phyloP scores from a whole-genome alignment of 2,329 filamentous ascomycete genomes.

The Ramichloridium luteum region DNA sequence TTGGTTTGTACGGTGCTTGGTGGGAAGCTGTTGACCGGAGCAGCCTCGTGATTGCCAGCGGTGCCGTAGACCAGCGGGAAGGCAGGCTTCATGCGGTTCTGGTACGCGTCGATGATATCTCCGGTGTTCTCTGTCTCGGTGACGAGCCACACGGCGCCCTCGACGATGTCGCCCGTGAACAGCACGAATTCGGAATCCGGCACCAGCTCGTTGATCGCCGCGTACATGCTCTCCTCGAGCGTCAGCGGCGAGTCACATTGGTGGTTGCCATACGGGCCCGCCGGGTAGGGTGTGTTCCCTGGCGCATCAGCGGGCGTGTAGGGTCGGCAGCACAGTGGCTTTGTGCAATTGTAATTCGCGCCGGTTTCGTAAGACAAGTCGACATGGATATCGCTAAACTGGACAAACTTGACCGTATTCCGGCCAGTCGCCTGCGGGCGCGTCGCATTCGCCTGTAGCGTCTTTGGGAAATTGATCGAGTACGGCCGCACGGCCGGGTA shows the following conservation, averaged over 20 bases:
- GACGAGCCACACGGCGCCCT: slow-evolving; percentile 35
- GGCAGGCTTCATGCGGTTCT: slow-evolving; percentile 30
- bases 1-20: slow-evolving; percentile 4
- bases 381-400: slow-evolving; percentile 49
- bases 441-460: slow-evolving; percentile 24
- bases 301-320: slow-evolving; percentile 38
- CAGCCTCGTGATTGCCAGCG: slow-evolving; percentile 45
- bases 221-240: slow-evolving; percentile 43
- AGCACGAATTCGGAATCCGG: slow-evolving; percentile 41
- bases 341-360: slow-evolving; percentile 43
- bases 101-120: slow-evolving; percentile 36
- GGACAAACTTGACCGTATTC: slow-evolving; percentile 42
- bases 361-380: slow-evolving; percentile 44
- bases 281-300: slow-evolving; percentile 38
- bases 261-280: slow-evolving; percentile 41
- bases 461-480: slow-evolving; percentile 33
- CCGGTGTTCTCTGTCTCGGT: slow-evolving; percentile 23
- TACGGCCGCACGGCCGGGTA: slow-evolving; percentile 36
- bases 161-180: slow-evolving; percentile 49
- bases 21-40: slow-evolving; percentile 16
- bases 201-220: slow-evolving; percentile 28
- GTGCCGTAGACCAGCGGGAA: slow-evolving; percentile 39
- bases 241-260: slow-evolving; percentile 41
- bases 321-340: slow-evolving; percentile 47
- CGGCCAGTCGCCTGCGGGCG: slow-evolving; percentile 36